Evolutionary conservation across 257 asterid species (phyloP), one percentile per base, ranked within the genome.

Genomic region (Gentiana straminea): DNA sequence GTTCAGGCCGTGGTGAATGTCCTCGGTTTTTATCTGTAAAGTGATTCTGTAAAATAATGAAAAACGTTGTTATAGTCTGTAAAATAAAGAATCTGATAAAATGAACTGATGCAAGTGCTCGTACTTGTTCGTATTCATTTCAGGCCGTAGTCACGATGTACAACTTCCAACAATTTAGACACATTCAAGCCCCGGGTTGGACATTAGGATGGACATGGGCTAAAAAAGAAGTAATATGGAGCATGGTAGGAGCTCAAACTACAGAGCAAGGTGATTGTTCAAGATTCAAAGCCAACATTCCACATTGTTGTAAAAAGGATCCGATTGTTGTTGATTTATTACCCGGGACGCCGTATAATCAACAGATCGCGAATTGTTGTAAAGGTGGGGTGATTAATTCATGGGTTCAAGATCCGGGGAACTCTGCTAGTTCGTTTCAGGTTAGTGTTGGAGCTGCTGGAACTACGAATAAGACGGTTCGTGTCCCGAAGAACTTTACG

Each of bases 211-310:
- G 97, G 97, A 81, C 77, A 0, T 88, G 95, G 97, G 91, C 95
- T 1, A 83, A 84, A 61, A 82, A 88, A 52, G 94, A 88, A 74
- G 96, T 88, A 55, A 88, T 88, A 49, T 88, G 96, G 94, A 62
- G 67, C 74, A 81, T 78, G 92, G 64, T 79, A 72, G 97, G 97
- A 41, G 80, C 67, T 36, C 94, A 84, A 63, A 65, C 97, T 0
- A 83, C 90, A 0, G 95, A 88, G 54, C 97, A 88, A 74, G 97
- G 97, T 52, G 95, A 88, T 72, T 88, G 95, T 64, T 85, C 95
- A 3, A 85, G 62, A 62, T 86, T 51, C 54, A 81, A 84, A 72
- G 81, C 74, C 49, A 84, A 74, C 48, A 50, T 72, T 38, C 95
- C 94, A 7, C 91, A 86, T 74, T 83, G 94, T 62, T 86, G 94